phyloP scores from a whole-genome alignment of 139 green algal species.

The Chlorella sp. region DNA sequence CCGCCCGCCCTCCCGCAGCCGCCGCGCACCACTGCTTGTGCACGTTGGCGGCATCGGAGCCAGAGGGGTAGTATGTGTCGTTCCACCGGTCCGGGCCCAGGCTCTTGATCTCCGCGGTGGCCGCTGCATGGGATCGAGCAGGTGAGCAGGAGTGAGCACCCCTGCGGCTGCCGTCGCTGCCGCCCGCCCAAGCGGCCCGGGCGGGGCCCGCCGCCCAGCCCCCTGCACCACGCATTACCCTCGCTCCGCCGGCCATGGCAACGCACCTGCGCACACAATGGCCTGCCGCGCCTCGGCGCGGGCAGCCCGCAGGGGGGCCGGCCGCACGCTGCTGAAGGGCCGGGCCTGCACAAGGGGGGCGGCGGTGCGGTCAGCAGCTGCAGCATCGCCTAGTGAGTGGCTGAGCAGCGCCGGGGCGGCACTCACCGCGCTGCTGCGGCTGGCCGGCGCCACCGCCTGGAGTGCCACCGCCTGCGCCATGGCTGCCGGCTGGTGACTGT shows the following conservation, averaged over 20 bases:
- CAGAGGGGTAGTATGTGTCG: slow-evolving; percentile 96
- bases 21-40: slow-evolving; percentile 88
- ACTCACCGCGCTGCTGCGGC: slow-evolving; percentile 21
- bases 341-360: too few relatives aligned
- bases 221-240: slow-evolving; percentile 2
- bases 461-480: slow-evolving; percentile 5
- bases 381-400: too few relatives aligned
- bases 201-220: too few relatives aligned
- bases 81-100: slow-evolving; percentile 86
- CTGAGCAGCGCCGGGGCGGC: background rate
- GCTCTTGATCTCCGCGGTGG: slow-evolving; percentile 11
- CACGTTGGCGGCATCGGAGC: slow-evolving; percentile 75
- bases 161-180: too few relatives aligned
- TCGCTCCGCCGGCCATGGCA: too few relatives aligned
- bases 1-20: too few relatives aligned
- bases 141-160: too few relatives aligned
- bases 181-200: too few relatives aligned
- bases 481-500: background rate
- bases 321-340: too few relatives aligned
- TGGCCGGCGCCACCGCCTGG: background rate
- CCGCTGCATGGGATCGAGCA: slow-evolving; percentile 15
- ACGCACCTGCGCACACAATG: slow-evolving; percentile 41
- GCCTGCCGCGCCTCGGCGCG: slow-evolving; percentile 17
- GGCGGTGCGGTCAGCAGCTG: too few relatives aligned
- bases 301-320: background rate